Percentiles rank a stretch among this genome's conserved stretches.
These are phyloP conservation scores for Russula ochroleuca DNA, from an alignment of 768 basidiomycete species.

Conservation along the genomic window DNA sequence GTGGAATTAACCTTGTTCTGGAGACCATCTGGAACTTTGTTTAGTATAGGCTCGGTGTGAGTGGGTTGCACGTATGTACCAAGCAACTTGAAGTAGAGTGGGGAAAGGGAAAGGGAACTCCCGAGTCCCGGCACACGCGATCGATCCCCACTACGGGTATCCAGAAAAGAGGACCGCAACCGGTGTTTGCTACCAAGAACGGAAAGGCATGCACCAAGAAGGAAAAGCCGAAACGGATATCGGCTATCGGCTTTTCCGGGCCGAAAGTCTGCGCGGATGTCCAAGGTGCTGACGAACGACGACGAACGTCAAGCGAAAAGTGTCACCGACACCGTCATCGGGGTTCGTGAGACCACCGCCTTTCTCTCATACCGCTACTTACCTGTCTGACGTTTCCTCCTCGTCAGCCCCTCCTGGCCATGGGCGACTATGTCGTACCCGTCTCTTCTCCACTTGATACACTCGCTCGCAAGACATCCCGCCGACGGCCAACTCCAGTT, in stretches of 20 bases:
- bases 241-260: no score
- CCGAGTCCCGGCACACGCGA: no score
- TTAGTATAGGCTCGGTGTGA: neutral
- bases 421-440: slow-evolving; percentile 12
- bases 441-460: slow-evolving; percentile 55
- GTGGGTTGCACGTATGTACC: neutral
- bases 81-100: no score
- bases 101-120: no score
- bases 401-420: neutral
- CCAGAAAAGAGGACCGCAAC: no score
- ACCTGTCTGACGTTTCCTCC: neutral
- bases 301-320: no score
- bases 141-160: no score
- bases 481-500: slow-evolving; percentile 33
- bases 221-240: no score
- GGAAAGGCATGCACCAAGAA: no score
- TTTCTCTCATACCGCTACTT: neutral
- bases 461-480: slow-evolving; percentile 49
- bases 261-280: no score
- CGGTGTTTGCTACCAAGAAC: no score
- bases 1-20: neutral
- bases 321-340: neutral
- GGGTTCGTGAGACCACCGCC: neutral
- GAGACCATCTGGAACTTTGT: neutral
- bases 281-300: no score